These are phyloP conservation scores for Hygrophila difformis DNA, from an alignment of 257 asterid genomes.

Conservation along the genomic window DNA sequence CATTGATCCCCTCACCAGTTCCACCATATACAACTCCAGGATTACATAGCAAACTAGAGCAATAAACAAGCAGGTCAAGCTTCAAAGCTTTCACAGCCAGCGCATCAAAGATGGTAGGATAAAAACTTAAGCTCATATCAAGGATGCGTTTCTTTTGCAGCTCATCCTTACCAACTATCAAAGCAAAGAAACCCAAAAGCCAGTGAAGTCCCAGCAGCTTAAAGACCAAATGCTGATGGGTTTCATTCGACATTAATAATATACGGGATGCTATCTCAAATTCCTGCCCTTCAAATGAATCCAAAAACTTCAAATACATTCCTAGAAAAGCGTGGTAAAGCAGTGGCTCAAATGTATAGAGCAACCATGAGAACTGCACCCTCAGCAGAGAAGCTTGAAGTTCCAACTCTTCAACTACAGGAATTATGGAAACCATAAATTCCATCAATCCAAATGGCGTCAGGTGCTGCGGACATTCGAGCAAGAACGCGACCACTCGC, in stretches of 20 bases:
- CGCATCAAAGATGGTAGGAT: slow-evolving; percentile 71
- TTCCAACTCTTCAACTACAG: slow-evolving; percentile 67
- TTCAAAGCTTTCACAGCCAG: slow-evolving; percentile 79
- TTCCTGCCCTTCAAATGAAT: slow-evolving; percentile 69
- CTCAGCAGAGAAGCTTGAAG: slow-evolving; percentile 83
- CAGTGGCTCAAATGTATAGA: slow-evolving; percentile 72
- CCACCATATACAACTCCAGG: slow-evolving; percentile 31
- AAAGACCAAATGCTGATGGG: slow-evolving; percentile 58
- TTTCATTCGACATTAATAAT: slow-evolving; percentile 56
- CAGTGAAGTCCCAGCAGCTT: slow-evolving; percentile 77
- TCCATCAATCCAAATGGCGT: slow-evolving; percentile 72
- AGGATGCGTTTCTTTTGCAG: slow-evolving; percentile 37
- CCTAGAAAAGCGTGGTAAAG: slow-evolving; percentile 70
- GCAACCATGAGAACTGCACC: slow-evolving; percentile 80
- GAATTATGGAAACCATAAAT: slow-evolving; percentile 52
- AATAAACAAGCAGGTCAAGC: slow-evolving; percentile 75
- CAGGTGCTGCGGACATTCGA: slow-evolving; percentile 64
- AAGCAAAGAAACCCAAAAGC: slow-evolving; percentile 56
- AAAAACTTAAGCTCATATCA: slow-evolving; percentile 64
- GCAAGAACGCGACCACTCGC: slow-evolving; percentile 71
- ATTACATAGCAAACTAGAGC: slow-evolving; percentile 38
- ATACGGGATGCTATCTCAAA: slow-evolving; percentile 56
- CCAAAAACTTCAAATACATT: slow-evolving; percentile 46
- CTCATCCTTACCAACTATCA: slow-evolving; percentile 39
- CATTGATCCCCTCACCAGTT: slow-evolving; percentile 23